Base-by-base conservation (phyloP, 805 yeast species). In the Ogataea allantospora region DNA sequence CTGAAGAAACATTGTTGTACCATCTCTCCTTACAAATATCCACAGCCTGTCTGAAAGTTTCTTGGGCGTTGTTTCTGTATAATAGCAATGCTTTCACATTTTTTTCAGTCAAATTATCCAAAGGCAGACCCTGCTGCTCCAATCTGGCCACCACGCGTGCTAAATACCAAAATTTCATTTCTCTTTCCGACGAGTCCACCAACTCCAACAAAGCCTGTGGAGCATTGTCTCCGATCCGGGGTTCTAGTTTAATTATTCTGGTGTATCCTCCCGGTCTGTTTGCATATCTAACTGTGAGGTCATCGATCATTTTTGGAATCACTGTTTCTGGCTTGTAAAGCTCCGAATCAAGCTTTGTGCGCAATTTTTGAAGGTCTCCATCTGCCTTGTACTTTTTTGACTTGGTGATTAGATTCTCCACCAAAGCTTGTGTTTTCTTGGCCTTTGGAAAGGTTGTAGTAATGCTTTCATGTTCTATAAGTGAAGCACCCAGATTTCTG, bases 141-240 rank as follows among this genome's bases (percentile, higher is more conserved):
- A 83, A 67, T 49, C 95, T 73, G n/a, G 95, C 96, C 5, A 84
- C 91, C 3, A 78, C 70, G 60, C 86, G 77, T n/a, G 95, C 96
- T 7, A 78, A 72, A 53, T 77, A 66, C 78, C 95, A 84, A 47
- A 78, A 73, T 51, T 81, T 77, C 70, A 85, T 73, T 57, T 87
- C 95, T 42, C 77, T 66, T 12, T 50, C 46, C 14, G 43, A 47
- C 32, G 54, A 60, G 51, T 85, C 96, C 1, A 91, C 95, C 32
- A 93, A 68, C 62, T 93, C 99, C 37, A 93, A 56, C 7, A 89
- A 80, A 0, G 93, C 80, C 71, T 86, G 93, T 21, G 89, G 89
- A 0, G 97, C 95, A 44, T 80, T 83, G 59, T 93, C 99, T 39
- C 93, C 89, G 31, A 82, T 62, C 48, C 98, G 73, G 12, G 89